Evolutionary conservation across 306 rosid species (phyloP).

Genomic region (Lithocarpus polystachyus): DNA sequence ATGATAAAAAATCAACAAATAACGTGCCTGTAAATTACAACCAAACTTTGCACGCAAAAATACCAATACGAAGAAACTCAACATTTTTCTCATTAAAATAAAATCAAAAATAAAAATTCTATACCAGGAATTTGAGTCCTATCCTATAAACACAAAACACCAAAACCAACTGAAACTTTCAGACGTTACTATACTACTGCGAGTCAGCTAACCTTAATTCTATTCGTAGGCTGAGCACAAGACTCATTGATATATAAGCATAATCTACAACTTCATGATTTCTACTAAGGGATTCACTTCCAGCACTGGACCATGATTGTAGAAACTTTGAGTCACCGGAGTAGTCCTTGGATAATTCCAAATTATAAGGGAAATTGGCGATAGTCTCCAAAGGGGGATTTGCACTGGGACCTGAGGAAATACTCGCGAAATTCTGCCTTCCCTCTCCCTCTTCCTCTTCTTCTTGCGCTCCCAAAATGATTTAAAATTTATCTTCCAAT

Average conservation of each 20-base stretch:
- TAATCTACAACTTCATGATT: neutral
- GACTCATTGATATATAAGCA: neutral
- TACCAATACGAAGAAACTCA: too few species aligned
- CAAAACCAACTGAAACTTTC: neutral
- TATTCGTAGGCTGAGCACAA: neutral
- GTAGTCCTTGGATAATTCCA: neutral
- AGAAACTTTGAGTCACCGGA: neutral
- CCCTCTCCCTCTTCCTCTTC: slow-evolving; percentile 16
- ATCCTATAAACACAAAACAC: neutral
- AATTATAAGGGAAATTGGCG: too few species aligned
- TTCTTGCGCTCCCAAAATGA: slow-evolving; percentile 20
- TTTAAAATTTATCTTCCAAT: slow-evolving; percentile 43
- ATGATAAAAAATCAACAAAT: too few species aligned
- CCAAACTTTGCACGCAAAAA: too few species aligned
- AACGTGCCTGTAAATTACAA: too few species aligned
- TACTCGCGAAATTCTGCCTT: neutral
- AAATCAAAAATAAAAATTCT: too few species aligned
- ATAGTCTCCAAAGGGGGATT: too few species aligned
- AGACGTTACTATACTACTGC: neutral
- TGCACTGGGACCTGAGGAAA: too few species aligned
- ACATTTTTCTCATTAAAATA: too few species aligned
- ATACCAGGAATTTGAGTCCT: neutral
- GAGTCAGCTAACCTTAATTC: neutral
- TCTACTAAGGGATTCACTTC: neutral
- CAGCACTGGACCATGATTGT: neutral